A percentile compares a stretch with the other conserved stretches of the same genome.
These are phyloP conservation scores for Akebia trifoliata DNA, from an alignment of 164 flowering plant genomes.

Conservation along the genomic window DNA sequence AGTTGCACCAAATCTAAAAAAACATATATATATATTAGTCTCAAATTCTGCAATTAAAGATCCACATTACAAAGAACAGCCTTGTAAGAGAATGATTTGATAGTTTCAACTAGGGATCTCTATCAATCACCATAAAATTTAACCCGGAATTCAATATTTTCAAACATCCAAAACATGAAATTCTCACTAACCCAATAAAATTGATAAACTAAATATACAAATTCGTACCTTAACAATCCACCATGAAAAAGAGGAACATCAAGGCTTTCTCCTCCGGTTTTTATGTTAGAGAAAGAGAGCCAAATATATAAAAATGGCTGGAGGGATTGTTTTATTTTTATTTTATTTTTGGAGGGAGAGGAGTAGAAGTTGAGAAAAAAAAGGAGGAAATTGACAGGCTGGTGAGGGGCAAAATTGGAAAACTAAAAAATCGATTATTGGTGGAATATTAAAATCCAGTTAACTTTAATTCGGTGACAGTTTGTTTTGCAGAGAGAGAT, in stretches of 20 bases:
- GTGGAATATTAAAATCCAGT: background rate
- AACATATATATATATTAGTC: background rate
- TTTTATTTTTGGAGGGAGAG: too few relatives aligned
- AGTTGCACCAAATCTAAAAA: background rate
- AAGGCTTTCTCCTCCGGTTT: conserved; percentile 6
- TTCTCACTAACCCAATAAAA: too few relatives aligned
- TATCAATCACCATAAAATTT: background rate
- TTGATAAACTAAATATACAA: background rate
- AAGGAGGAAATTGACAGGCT: too few relatives aligned
- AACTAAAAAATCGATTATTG: too few relatives aligned
- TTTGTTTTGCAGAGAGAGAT: too few relatives aligned
- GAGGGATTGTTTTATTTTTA: background rate
- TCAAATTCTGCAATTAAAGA: background rate
- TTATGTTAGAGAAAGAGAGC: conserved; percentile 5
- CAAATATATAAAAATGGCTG: conserved; percentile 5
- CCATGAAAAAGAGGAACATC: conserved; percentile 22
- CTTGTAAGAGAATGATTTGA: too few relatives aligned
- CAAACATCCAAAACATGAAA: background rate
- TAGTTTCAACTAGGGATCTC: too few relatives aligned
- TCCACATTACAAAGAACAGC: background rate
- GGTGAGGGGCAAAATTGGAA: too few relatives aligned
- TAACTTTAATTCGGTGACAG: too few relatives aligned
- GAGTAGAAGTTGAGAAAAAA: too few relatives aligned
- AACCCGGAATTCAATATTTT: too few relatives aligned
- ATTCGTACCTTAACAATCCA: conserved; percentile 24